Percentiles rank a stretch among this genome's conserved stretches.
Evolutionary conservation across 148 eudicot species (phyloP).

Genomic region (Amaranthus palmeri): DNA sequence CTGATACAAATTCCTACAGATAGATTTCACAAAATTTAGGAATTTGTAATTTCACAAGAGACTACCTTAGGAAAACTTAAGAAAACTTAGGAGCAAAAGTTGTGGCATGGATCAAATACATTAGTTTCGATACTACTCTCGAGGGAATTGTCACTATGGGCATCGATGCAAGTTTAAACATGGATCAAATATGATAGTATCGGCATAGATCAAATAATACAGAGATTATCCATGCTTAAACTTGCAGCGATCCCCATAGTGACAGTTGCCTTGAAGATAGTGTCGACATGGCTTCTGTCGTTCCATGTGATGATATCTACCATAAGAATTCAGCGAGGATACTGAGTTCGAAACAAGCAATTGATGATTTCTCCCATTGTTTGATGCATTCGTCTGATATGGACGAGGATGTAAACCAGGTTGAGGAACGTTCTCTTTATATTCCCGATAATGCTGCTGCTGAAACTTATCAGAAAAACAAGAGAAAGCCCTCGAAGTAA

Average conservation of each 20-base stretch:
- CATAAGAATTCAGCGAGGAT: neutral
- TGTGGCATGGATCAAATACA: too few species aligned
- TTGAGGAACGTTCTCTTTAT: neutral
- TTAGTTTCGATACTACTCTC: too few species aligned
- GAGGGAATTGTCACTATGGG: too few species aligned
- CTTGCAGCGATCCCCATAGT: slow-evolving; percentile 28
- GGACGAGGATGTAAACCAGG: slow-evolving; percentile 1
- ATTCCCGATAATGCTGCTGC: slow-evolving; percentile 2
- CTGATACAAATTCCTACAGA: too few species aligned
- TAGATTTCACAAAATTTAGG: too few species aligned
- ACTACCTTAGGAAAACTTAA: too few species aligned
- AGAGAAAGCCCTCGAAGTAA: neutral
- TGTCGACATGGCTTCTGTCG: slow-evolving; percentile 15
- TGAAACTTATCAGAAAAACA: neutral
- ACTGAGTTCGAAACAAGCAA: neutral
- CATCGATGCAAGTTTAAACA: too few species aligned
- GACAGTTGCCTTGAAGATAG: slow-evolving; percentile 29
- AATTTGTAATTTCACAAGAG: too few species aligned
- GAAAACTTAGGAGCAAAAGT: too few species aligned
- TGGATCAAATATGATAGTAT: too few species aligned
- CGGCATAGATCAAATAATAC: too few species aligned
- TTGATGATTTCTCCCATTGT: neutral
- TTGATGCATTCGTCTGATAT: neutral
- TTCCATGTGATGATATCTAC: slow-evolving; percentile 17
- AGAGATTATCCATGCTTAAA: slow-evolving; percentile 19